Evolutionary conservation across 208 protist genomes (phyloP), one percentile per base, ranked within the genome.

Genomic region (Entamoeba dispar): DNA sequence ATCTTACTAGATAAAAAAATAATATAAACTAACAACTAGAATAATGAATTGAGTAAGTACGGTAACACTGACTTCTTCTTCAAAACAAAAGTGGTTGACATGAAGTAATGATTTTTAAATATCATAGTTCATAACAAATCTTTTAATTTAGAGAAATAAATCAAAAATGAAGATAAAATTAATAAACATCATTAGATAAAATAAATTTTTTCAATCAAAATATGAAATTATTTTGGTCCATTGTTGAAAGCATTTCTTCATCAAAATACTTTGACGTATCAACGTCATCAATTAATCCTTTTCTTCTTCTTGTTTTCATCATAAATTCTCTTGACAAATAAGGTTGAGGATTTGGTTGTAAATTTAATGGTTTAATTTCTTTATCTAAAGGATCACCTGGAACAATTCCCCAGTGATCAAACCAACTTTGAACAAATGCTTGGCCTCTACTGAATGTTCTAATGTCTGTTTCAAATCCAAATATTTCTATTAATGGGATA

Each of bases 381-480:
- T 97, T 97, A 94, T 99, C 98, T 6, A 99, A 97, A 50, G 98
- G 98, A 94, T 99, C 98, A 31, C 98, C 98, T 0, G 98, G 98
- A 10, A 99, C 98, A 38, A 98, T 94, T 43, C 92, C 92, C 98
- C 98, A 99, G 95, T 99, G 97, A 94, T 97, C 95, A 94, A 99
- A 99, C 4, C 49, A 34, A 55, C n/a, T 73, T 17, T 31, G 50
- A 49, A 91, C 93, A 77, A 96, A 96, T 34, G 94, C 95, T 91
- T 98, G 97, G 12, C 98, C 98, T 94, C 98, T 96, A 0, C 98
- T 99, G 93, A 97, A 94, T 92, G 97, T 96, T 52, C 99, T 96
- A 34, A 99, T 95, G 95, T 99, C 98, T 31, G 98, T 99, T 96
- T 99, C 98, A 38, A 99, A 98, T 17, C 98, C 98, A 95, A 99